phyloP scores from a whole-genome alignment of 345 rosid genomes.

The Turnera subulata region DNA sequence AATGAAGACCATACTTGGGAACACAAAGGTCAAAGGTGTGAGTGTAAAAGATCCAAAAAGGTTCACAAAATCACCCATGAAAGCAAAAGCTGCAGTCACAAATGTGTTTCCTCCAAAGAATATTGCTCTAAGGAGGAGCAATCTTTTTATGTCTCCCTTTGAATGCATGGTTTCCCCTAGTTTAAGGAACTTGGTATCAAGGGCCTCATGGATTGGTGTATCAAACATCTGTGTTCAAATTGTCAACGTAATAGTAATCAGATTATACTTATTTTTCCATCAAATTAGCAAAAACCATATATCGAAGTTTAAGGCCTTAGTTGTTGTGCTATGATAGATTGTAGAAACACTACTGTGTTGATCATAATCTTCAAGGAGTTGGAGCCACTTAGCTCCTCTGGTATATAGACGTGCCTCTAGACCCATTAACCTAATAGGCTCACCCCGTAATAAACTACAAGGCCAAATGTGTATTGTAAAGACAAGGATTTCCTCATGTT shows the following conservation, averaged over 20 bases:
- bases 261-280: too few relatives aligned
- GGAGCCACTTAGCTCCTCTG: conserved; percentile 18
- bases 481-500: conserved; percentile 37
- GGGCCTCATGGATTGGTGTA: conserved; percentile 32
- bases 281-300: too few relatives aligned
- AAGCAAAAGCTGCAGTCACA: conserved; percentile 35
- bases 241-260: too few relatives aligned
- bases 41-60: conserved; percentile 30
- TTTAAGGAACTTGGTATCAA: conserved; percentile 28
- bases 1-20: conserved; percentile 27
- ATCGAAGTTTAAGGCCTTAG: conserved; percentile 7
- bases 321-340: conserved; percentile 26
- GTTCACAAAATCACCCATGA: conserved; percentile 36
- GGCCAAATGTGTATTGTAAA: conserved; percentile 24
- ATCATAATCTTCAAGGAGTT: conserved; percentile 25
- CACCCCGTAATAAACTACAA: conserved; percentile 23
- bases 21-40: conserved; percentile 29
- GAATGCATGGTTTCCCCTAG: conserved; percentile 21
- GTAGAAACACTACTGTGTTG: conserved; percentile 26
- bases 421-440: conserved; percentile 32
- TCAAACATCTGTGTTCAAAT: conserved; percentile 18
- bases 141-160: conserved; percentile 10
- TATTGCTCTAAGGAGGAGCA: conserved; percentile 17
- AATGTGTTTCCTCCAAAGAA: conserved; percentile 16
- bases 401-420: conserved; percentile 29